A percentile compares a stretch with the other conserved stretches of the same genome.
Evolutionary conservation across 1,284 basidiomycete genomes (phyloP).

Genomic region (Ceratobasidium sp.): DNA sequence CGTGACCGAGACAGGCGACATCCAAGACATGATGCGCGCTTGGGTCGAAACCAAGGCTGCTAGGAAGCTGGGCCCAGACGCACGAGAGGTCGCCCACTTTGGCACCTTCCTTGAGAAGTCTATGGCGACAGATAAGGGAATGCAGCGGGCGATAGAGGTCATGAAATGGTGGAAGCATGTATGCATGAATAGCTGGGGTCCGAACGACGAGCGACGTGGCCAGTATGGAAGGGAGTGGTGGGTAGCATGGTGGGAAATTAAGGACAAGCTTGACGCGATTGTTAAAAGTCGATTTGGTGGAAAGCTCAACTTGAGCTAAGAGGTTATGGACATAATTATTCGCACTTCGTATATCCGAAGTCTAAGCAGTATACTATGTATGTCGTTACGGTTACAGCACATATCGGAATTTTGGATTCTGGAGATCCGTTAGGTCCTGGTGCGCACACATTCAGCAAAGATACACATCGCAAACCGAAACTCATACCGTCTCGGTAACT

Average conservation of each 20-base stretch:
- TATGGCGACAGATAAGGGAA: slow-evolving; percentile 67
- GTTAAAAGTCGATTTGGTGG: slow-evolving; percentile 72
- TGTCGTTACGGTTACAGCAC: slow-evolving; percentile 7
- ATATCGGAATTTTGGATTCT: slow-evolving; percentile 28
- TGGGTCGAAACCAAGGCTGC: slow-evolving; percentile 77
- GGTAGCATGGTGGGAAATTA: slow-evolving; percentile 75
- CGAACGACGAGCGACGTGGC: slow-evolving; percentile 58
- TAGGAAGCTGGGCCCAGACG: slow-evolving; percentile 67
- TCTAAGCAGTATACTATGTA: neutral
- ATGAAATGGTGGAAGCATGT: slow-evolving; percentile 78
- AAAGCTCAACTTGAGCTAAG: slow-evolving; percentile 34
- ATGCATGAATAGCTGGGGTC: slow-evolving; percentile 61
- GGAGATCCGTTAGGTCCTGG: slow-evolving; percentile 35
- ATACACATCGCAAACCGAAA: neutral
- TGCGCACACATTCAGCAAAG: neutral
- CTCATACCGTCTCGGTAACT: slow-evolving; percentile 3
- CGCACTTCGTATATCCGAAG: neutral
- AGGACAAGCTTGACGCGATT: slow-evolving; percentile 70
- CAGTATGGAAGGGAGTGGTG: slow-evolving; percentile 70
- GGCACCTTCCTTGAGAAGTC: slow-evolving; percentile 75
- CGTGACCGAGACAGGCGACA: slow-evolving; percentile 72
- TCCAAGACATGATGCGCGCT: slow-evolving; percentile 73
- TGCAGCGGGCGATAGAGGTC: slow-evolving; percentile 75
- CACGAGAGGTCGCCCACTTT: slow-evolving; percentile 78
- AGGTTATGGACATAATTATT: neutral